Conservation (phyloP, 495 filamentous ascomycete genomes). For the Aspergillus sparsus region DNA sequence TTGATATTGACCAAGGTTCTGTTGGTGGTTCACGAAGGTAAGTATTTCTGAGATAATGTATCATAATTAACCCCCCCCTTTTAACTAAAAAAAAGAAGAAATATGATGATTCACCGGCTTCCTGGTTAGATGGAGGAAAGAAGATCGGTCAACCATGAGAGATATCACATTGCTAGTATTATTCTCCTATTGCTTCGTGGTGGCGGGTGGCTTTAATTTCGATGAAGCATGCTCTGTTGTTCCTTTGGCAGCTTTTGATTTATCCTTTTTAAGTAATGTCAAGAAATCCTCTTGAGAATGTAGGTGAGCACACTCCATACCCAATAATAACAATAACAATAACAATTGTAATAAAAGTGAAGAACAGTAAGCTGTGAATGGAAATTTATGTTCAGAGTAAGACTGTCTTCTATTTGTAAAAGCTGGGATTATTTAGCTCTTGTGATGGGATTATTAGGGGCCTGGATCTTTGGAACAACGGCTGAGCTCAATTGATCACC, state of each 20-base stretch:
- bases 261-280: too few species aligned
- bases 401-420: not conserved
- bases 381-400: too few species aligned
- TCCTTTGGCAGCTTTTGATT: not conserved
- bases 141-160: constrained; percentile 24
- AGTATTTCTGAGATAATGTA: too few species aligned
- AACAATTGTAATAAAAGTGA: too few species aligned
- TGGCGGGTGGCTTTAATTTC: constrained; percentile 21
- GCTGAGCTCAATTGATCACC: constrained; percentile 18
- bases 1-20: not conserved
- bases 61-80: too few species aligned
- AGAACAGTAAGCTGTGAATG: too few species aligned
- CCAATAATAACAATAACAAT: too few species aligned
- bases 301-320: too few species aligned
- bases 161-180: constrained; percentile 24
- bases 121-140: constrained; percentile 4
- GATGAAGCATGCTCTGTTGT: constrained; percentile 15
- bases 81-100: not conserved
- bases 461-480: constrained; percentile 30
- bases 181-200: constrained; percentile 28
- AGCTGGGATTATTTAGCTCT: constrained; percentile 16
- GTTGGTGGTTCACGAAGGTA: too few species aligned
- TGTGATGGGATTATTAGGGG: constrained; percentile 11
- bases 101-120: not conserved
- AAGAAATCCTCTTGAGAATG: too few species aligned